Percentiles rank a stretch among this genome's conserved stretches.
These are phyloP conservation scores for Starmerella stigmatis DNA, from an alignment of 805 yeast species.

Conservation along the genomic window DNA sequence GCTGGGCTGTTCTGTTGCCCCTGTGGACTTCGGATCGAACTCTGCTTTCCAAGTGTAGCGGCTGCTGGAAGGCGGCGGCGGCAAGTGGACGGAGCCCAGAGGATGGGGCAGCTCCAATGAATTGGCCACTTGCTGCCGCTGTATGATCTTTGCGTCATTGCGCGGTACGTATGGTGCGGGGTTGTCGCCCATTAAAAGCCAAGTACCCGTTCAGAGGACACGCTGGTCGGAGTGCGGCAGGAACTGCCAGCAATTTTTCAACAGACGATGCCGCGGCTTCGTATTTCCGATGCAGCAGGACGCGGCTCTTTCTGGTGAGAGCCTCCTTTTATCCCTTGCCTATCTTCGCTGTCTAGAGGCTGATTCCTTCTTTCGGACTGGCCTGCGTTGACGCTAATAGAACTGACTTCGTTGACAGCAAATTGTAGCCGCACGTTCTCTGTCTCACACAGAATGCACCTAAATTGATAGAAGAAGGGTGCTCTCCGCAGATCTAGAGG, in stretches of 20 bases:
- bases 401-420: not conserved
- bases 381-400: too few species aligned
- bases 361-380: too few species aligned
- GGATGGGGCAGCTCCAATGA: not conserved
- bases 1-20: not conserved
- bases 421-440: not conserved
- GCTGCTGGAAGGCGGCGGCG: conserved; percentile 17
- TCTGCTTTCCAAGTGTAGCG: conserved; percentile 10
- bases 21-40: not conserved
- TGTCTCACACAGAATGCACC: not conserved
- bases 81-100: conserved; percentile 13
- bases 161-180: not conserved
- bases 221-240: too few species aligned
- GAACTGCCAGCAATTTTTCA: not conserved
- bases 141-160: too few species aligned
- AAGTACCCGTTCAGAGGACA: too few species aligned
- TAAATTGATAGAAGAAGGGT: not conserved
- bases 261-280: not conserved
- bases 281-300: too few species aligned
- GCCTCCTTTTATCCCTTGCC: not conserved
- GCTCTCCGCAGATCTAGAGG: not conserved
- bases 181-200: not conserved
- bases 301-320: too few species aligned
- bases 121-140: too few species aligned
- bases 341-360: not conserved